Evolutionary conservation across 768 basidiomycete species (phyloP), one percentile per base, ranked within the genome.

Genomic region (Coprinellus micaceus): DNA sequence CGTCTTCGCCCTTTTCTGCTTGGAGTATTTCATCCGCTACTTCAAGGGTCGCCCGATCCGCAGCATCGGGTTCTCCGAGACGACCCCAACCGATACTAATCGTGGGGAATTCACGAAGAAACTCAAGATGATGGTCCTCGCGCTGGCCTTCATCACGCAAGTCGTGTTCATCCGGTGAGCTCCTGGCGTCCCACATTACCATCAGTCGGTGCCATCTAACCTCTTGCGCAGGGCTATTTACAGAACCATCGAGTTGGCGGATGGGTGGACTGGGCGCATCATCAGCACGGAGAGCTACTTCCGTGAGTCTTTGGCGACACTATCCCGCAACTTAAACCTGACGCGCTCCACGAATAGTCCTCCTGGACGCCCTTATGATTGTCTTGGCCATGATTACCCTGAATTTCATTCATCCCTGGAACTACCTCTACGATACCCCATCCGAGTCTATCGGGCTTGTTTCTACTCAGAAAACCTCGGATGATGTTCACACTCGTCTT

Each of bases 311-410:
- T 47, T 54, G n/a, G 40, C 19, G 30, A 17, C 9, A 15, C 40
- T 7, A n/a, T 28, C 21, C 41, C 19, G 12, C 19, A 22, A 13
- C 24, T 4, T 29, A 22, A 2, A 26, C 50, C 11, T 11, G n/a
- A 10, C 33, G 29, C 6, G 15, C 49, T 37, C 25, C 2, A 43
- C 21, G 1, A 2, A 7, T 59, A 82, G 81, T 81, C 62, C 67
- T 77, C 7, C 69, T 83, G 24, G 82, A 83, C 63, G 82, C 78
- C 11, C 71, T 67, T 1, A 79, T 81, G 74, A 69, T 83, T 41
- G 64, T 71, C 9, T 60, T 82, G 21, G 81, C 82, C 2, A 76
- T 82, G 63, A 77, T 72, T 58, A 73, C 74, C 1, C 64, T 80
- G 41, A 81, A 80, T 66, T 51, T 80, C 52, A 66, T 75, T 52